Percentiles rank a stretch among this genome's conserved stretches.
Conservation (phyloP, 768 basidiomycete species). For the Tulasnella calospora region DNA sequence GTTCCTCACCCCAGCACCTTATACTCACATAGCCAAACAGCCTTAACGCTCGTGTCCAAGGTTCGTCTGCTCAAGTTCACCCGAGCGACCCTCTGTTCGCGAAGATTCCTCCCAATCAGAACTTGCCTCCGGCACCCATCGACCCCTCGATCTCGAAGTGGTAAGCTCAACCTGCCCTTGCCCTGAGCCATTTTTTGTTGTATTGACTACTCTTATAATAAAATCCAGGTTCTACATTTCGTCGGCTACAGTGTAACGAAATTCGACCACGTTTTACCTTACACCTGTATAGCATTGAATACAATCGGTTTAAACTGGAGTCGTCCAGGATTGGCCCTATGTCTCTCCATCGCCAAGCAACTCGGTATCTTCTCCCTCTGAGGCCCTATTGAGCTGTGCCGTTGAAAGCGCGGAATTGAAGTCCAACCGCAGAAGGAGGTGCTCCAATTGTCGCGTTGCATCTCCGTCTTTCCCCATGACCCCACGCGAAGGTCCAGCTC, state of each 20-base stretch:
- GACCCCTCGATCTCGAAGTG: slow-evolving; percentile 89
- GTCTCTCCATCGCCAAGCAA: not conserved
- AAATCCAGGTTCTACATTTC: slow-evolving; percentile 72
- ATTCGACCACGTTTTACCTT: not conserved
- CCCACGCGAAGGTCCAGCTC: slow-evolving; percentile 30
- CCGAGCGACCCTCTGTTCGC: slow-evolving; percentile 60
- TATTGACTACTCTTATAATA: not conserved
- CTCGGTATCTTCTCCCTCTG: not conserved
- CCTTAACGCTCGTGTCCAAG: slow-evolving; percentile 69
- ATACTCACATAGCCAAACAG: slow-evolving; percentile 41
- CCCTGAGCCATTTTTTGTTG: not conserved
- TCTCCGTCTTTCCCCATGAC: slow-evolving; percentile 55
- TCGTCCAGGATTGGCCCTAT: not conserved
- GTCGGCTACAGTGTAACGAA: slow-evolving; percentile 64
- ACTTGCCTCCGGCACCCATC: slow-evolving; percentile 79
- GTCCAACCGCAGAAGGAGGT: slow-evolving; percentile 74
- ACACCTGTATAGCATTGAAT: not conserved
- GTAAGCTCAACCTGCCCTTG: slow-evolving; percentile 33
- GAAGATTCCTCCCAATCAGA: slow-evolving; percentile 68
- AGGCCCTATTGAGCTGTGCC: not conserved
- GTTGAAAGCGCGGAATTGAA: slow-evolving; percentile 53
- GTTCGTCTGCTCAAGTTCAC: slow-evolving; percentile 64
- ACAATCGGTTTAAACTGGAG: not conserved
- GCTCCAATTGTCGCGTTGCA: slow-evolving; percentile 74
- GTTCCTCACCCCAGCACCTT: not conserved